phyloP scores from a whole-genome alignment of 345 rosid genomes.

The Camelina neglecta region DNA sequence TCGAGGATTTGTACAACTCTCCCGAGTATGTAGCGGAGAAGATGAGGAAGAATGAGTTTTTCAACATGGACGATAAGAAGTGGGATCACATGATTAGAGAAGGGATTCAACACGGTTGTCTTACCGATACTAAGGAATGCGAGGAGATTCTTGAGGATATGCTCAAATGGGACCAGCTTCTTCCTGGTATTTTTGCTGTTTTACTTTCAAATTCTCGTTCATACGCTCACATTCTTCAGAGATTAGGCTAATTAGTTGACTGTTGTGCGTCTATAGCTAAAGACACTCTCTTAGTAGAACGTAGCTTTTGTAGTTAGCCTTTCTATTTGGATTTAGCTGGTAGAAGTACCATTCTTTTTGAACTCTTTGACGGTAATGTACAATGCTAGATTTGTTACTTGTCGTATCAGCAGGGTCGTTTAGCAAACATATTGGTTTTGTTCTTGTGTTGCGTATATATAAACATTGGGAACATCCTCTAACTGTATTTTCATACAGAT shows the following conservation, averaged over 20 bases:
- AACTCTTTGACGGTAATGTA: constrained; percentile 7
- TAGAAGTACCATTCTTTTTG: constrained; percentile 17
- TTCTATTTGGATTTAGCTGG: constrained; percentile 2
- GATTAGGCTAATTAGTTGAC: constrained; percentile 2
- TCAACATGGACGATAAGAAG: constrained; percentile 80
- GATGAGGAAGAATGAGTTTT: constrained; percentile 66
- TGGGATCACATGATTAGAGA: constrained; percentile 87
- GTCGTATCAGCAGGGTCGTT: constrained; percentile 14
- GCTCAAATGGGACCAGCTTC: constrained; percentile 92
- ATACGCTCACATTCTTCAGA: constrained; percentile 13
- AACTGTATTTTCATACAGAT: constrained; percentile 52
- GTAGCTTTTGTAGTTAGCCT: constrained; percentile 9
- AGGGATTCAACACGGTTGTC: constrained; percentile 59
- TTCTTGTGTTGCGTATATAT: constrained; percentile 10
- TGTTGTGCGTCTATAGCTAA: background rate
- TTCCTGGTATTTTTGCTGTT: constrained; percentile 60
- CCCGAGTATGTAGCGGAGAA: constrained; percentile 56
- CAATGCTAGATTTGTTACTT: background rate
- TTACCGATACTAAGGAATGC: constrained; percentile 79
- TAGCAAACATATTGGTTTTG: constrained; percentile 17
- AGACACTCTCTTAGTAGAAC: constrained; percentile 1
- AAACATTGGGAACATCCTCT: constrained; percentile 5
- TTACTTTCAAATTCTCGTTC: background rate
- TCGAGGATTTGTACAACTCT: constrained; percentile 69
- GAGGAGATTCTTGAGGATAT: constrained; percentile 85